Evolutionary conservation across 2,329 filamentous ascomycete genomes (phyloP).

Genomic region (Xylaria sp.): DNA sequence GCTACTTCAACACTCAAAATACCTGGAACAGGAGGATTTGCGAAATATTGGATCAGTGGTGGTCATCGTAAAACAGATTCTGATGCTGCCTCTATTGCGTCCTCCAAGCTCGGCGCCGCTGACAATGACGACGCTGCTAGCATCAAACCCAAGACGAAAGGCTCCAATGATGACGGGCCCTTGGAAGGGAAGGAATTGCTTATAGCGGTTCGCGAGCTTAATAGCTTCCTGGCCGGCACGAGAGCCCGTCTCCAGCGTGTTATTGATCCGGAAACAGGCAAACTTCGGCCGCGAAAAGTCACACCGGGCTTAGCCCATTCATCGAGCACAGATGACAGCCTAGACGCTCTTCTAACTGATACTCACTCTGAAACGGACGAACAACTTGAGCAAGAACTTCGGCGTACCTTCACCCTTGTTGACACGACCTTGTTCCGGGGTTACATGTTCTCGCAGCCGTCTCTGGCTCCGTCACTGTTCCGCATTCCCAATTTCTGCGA

Average conservation of each 20-base stretch:
- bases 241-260: constrained; percentile 73
- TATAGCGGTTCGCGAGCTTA: constrained; percentile 82
- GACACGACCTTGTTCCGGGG: constrained; percentile 95
- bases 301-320: constrained; percentile 57
- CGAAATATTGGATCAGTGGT: constrained; percentile 63
- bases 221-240: constrained; percentile 88
- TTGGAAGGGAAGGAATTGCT: constrained; percentile 86
- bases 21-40: constrained; percentile 57
- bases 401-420: constrained; percentile 82
- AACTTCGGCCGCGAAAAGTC: constrained; percentile 64
- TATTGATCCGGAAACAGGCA: constrained; percentile 71
- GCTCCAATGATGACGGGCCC: constrained; percentile 60
- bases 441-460: constrained; percentile 92
- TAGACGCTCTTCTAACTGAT: constrained; percentile 53
- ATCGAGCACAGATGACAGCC: constrained; percentile 42
- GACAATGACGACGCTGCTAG: constrained; percentile 65
- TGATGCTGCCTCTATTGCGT: constrained; percentile 70
- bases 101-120: constrained; percentile 65
- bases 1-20: constrained; percentile 53
- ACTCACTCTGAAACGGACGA: constrained; percentile 63
- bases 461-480: constrained; percentile 88
- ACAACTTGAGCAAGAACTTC: constrained; percentile 76
- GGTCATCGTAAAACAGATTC: constrained; percentile 57
- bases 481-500: constrained; percentile 98
- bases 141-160: constrained; percentile 59